Percentiles rank a stretch among this genome's conserved stretches.
Conservation (phyloP, 768 basidiomycete species). For the Hypholoma fasciculare region DNA sequence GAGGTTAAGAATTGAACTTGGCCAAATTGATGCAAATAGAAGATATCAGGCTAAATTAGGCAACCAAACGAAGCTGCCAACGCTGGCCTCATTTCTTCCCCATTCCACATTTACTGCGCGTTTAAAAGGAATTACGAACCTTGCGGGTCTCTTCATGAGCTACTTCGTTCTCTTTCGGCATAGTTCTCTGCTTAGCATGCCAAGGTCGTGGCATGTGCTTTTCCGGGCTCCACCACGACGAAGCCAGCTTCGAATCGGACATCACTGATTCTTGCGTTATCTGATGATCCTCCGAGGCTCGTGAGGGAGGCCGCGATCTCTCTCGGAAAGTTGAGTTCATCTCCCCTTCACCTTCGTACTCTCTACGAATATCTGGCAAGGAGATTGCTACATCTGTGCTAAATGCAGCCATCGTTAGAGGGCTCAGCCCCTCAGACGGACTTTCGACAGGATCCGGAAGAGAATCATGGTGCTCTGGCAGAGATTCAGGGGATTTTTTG, state of each 20-base stretch:
- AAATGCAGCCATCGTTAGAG: constrained; percentile 11
- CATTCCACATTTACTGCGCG: too few species aligned
- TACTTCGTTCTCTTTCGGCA: constrained; percentile 39
- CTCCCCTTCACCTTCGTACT: constrained; percentile 1
- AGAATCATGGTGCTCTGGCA: neutral
- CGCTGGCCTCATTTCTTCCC: neutral
- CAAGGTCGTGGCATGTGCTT: constrained; percentile 28
- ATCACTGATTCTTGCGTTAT: constrained; percentile 1
- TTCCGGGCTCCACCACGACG: constrained; percentile 24
- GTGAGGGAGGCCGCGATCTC: constrained; percentile 21
- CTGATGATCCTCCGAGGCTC: constrained; percentile 6
- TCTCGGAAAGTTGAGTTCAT: constrained; percentile 19
- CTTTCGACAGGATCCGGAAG: neutral
- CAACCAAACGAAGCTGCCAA: too few species aligned
- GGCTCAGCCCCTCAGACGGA: neutral
- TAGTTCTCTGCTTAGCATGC: constrained; percentile 30
- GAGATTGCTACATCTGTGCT: constrained; percentile 9
- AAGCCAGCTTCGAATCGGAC: constrained; percentile 16
- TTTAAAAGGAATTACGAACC: constrained; percentile 20
- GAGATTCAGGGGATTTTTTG: neutral
- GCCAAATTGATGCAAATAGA: neutral
- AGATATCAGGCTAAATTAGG: neutral
- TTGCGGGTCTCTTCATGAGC: constrained; percentile 36
- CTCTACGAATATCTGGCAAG: constrained; percentile 5
- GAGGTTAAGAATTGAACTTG: neutral